Conservation (phyloP, 2,329 filamentous ascomycete genomes). For the Cladophialophora carrionii region DNA sequence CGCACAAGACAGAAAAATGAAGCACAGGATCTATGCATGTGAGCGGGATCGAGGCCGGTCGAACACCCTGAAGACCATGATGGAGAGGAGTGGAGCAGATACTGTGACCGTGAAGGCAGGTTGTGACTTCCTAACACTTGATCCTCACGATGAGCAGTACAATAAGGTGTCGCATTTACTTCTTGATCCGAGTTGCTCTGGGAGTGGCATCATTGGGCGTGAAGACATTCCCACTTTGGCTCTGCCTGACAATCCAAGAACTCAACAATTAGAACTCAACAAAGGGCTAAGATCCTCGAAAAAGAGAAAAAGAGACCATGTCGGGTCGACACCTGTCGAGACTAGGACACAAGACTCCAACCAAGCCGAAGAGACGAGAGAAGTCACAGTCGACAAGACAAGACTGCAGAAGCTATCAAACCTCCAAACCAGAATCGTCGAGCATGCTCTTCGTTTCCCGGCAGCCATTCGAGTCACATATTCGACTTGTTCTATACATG, state of each 20-base stretch:
- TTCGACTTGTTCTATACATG: constrained; percentile 88
- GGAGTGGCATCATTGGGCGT: constrained; percentile 88
- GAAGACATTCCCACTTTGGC: constrained; percentile 74
- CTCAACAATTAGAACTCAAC: constrained; percentile 41
- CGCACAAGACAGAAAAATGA: constrained; percentile 31
- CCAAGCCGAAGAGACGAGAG: constrained; percentile 55
- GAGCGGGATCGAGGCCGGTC: constrained; percentile 75
- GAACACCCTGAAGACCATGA: constrained; percentile 81
- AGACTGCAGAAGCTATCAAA: constrained; percentile 73
- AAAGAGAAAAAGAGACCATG: constrained; percentile 50
- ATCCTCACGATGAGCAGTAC: constrained; percentile 66
- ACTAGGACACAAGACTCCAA: constrained; percentile 16
- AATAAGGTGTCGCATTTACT: constrained; percentile 76
- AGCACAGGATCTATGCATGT: constrained; percentile 68
- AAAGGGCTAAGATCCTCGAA: constrained; percentile 41
- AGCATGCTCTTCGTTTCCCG: constrained; percentile 83
- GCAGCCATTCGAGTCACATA: constrained; percentile 78
- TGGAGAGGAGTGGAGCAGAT: constrained; percentile 72
- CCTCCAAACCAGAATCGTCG: constrained; percentile 80
- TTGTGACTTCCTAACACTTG: constrained; percentile 79
- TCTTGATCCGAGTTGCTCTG: constrained; percentile 92
- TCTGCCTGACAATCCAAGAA: constrained; percentile 53
- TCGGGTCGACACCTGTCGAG: constrained; percentile 31
- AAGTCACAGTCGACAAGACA: constrained; percentile 51
- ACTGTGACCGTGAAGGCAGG: constrained; percentile 69